A percentile compares a stretch with the other conserved stretches of the same genome.
These are phyloP conservation scores for Trichophyton mentagrophytes DNA, from an alignment of 2,329 filamentous ascomycete genomes.

Conservation along the genomic window DNA sequence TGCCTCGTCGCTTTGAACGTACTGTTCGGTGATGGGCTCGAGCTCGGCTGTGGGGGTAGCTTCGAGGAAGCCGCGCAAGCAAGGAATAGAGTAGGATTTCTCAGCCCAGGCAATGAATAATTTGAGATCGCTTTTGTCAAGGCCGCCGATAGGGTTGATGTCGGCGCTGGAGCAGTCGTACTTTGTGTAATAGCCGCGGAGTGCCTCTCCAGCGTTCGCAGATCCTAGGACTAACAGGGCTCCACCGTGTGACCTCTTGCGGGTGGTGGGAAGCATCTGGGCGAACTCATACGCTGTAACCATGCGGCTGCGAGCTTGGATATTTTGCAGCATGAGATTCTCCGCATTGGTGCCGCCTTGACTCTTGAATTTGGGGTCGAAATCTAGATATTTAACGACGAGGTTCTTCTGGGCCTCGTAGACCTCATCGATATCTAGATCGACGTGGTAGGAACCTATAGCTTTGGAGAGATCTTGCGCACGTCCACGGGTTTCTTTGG, in stretches of 20 bases:
- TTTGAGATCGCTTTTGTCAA: constrained; percentile 55
- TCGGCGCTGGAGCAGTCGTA: constrained; percentile 47
- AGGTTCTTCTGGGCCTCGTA: constrained; percentile 28
- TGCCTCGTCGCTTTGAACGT: constrained; percentile 43
- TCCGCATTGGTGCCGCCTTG: constrained; percentile 45
- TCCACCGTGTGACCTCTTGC: constrained; percentile 41
- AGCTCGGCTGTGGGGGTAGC: constrained; percentile 50
- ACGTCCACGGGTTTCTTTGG: constrained; percentile 50
- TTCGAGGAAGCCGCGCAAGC: constrained; percentile 44
- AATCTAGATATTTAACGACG: constrained; percentile 40
- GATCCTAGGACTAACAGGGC: constrained; percentile 51
- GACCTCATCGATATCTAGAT: constrained; percentile 58
- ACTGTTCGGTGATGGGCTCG: constrained; percentile 51
- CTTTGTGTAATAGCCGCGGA: constrained; percentile 48
- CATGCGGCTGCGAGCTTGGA: constrained; percentile 51
- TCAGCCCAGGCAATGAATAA: constrained; percentile 53
- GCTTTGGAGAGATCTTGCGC: constrained; percentile 44
- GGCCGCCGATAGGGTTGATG: constrained; percentile 43
- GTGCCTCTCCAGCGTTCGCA: constrained; percentile 36
- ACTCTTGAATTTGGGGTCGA: constrained; percentile 48
- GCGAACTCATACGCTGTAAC: constrained; percentile 49
- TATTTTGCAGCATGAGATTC: constrained; percentile 30
- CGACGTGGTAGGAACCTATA: constrained; percentile 58
- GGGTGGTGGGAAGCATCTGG: constrained; percentile 48
- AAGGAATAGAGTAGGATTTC: constrained; percentile 44